Evolutionary conservation across 2,329 filamentous ascomycete species (phyloP).

Genomic region (Stachybotrys chartarum): DNA sequence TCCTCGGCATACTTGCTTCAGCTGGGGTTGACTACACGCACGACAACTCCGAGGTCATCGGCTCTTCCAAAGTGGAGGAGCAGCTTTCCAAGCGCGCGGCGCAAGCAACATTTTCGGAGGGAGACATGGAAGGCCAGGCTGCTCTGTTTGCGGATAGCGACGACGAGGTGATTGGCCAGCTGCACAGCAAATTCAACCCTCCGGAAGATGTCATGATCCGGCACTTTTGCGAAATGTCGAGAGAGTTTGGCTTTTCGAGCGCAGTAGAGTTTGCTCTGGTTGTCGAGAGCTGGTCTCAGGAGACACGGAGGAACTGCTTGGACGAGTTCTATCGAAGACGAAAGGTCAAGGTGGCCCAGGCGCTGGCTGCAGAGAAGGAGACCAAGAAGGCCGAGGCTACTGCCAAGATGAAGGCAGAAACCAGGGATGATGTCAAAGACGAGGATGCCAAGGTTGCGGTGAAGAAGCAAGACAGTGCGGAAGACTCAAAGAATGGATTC

Average conservation of each 20-base stretch:
- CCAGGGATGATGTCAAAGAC: conserved; percentile 1
- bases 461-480: conserved; percentile 3
- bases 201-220: conserved; percentile 65
- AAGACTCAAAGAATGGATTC: neutral
- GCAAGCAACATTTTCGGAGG: conserved; percentile 40
- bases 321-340: conserved; percentile 72
- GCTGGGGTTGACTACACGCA: conserved; percentile 94
- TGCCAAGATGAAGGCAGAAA: conserved; percentile 3
- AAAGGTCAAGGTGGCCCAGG: conserved; percentile 39
- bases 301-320: conserved; percentile 68
- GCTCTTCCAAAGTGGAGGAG: conserved; percentile 85
- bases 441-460: neutral
- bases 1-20: conserved; percentile 81
- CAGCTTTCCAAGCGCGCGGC: conserved; percentile 72
- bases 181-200: conserved; percentile 55
- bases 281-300: conserved; percentile 86
- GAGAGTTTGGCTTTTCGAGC: conserved; percentile 66
- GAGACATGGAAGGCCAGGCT: conserved; percentile 41
- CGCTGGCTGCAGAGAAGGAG: conserved; percentile 17
- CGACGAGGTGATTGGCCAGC: conserved; percentile 19
- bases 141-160: conserved; percentile 52
- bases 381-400: conserved; percentile 3
- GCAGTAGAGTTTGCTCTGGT: conserved; percentile 81
- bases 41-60: conserved; percentile 91
- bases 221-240: conserved; percentile 89